Evolutionary conservation across 2,329 filamentous ascomycete species (phyloP), one percentile per base, ranked within the genome.

Genomic region (Proliferodiscus dingleyae): DNA sequence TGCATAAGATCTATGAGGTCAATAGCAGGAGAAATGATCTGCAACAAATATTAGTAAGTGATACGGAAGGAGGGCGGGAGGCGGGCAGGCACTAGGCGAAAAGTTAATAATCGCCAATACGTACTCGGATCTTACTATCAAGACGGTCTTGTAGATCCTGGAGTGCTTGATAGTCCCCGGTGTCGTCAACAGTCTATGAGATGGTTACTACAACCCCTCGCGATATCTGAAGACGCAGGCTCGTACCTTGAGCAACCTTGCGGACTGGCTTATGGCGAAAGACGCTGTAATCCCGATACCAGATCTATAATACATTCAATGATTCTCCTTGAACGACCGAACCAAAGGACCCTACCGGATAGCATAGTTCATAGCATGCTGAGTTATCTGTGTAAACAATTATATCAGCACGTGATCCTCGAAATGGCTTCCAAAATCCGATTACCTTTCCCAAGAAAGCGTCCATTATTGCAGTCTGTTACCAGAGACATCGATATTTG

Each of bases 1-100:
- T 65, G 87, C 83, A 93, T 93, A 58, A 96, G 77, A 64, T 95
- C 88, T 58, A 95, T 89, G 72, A 95, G 82, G 63, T 95, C 89
- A 60, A 95, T 91, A 8, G 89, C 87, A 1, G 90, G 90, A 9
- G 89, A 89, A 37, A 96, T 83, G 54, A 95, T 88, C 81, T 88
- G 52, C 24, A 18, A 16, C 47, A 37, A 26, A 23, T 41, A n/a
- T 32, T 43, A 21, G 8, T 40, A 37, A 26, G 24, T 6, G 6
- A 26, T 26, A 11, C 6, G 37, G 24, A 19, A 24, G 13, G 19
- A 11, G 6, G 19, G 2, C 24, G 13, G 7, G 32, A n/a, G 6
- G 16, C 15, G n/a, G 32, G 32, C 5, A n/a, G 15, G 6, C 5
- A n/a, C 32, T 37, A 21, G 11, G 36, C 9, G 18, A 23, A 13